Evolutionary conservation across 768 basidiomycete genomes (phyloP).

Genomic region (Rhizopogon salebrosus): DNA sequence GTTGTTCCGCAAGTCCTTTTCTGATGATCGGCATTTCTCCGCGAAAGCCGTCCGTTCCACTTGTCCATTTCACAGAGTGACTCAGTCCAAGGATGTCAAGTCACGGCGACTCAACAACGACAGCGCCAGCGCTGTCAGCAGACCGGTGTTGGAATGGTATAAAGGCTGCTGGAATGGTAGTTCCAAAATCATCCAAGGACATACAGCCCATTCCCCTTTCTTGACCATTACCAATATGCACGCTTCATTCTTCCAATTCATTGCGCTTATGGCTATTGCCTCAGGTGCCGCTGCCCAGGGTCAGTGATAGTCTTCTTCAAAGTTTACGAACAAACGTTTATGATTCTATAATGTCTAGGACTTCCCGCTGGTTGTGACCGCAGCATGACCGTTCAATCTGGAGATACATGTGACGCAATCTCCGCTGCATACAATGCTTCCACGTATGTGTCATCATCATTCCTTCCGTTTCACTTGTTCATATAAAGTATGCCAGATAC

Average conservation of each 20-base stretch:
- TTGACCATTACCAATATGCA: constrained; percentile 12
- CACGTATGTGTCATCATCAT: constrained; percentile 38
- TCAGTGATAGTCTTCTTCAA: constrained; percentile 7
- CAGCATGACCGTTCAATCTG: constrained; percentile 48
- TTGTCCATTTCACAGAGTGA: neutral
- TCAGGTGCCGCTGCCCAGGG: constrained; percentile 8
- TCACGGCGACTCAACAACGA: neutral
- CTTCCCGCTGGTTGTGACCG: constrained; percentile 44
- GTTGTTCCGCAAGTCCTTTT: neutral
- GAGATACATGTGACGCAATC: constrained; percentile 66
- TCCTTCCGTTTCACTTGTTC: neutral
- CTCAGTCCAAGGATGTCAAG: neutral
- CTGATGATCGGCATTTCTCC: neutral
- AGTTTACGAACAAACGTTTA: neutral
- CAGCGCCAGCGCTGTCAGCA: neutral
- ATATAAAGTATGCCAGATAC: constrained; percentile 29
- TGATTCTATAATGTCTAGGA: neutral
- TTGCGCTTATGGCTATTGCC: neutral
- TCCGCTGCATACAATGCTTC: constrained; percentile 56
- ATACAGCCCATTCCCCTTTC: neutral
- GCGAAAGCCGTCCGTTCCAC: neutral
- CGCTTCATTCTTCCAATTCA: constrained; percentile 11
- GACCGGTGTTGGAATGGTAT: constrained; percentile 8
- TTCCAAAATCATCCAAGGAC: neutral
- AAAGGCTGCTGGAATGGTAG: constrained; percentile 8